These are phyloP conservation scores for Serpula lacrymans DNA, from an alignment of 768 basidiomycete genomes.

Conservation along the genomic window DNA sequence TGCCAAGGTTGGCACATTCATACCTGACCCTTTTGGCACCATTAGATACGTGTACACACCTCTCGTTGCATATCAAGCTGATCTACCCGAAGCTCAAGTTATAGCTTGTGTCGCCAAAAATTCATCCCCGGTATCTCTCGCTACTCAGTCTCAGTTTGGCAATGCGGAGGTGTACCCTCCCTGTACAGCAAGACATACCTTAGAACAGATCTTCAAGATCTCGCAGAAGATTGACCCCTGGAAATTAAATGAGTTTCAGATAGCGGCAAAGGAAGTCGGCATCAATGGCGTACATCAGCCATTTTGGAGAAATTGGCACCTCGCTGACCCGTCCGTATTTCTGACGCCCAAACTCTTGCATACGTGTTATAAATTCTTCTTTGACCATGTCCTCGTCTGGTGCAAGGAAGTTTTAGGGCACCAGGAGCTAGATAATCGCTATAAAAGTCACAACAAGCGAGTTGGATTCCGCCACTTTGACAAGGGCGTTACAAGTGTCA, in stretches of 20 bases:
- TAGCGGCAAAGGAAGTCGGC: slow-evolving; percentile 10
- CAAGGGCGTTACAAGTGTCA: slow-evolving; percentile 36
- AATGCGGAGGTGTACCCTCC: slow-evolving; percentile 19
- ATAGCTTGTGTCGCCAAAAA: slow-evolving; percentile 9
- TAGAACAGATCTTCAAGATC: too few relatives aligned
- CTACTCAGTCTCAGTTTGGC: slow-evolving; percentile 9
- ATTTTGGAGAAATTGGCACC: slow-evolving; percentile 35
- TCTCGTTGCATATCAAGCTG: slow-evolving; percentile 10
- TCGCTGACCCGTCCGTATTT: slow-evolving; percentile 29
- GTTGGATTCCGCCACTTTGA: slow-evolving; percentile 34
- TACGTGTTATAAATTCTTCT: slow-evolving; percentile 31
- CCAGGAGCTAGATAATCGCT: slow-evolving; percentile 23
- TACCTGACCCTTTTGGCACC: too few relatives aligned
- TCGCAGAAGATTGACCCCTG: slow-evolving; percentile 14
- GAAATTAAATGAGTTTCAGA: slow-evolving; percentile 14
- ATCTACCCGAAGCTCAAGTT: slow-evolving; percentile 8
- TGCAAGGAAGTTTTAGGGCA: slow-evolving; percentile 13
- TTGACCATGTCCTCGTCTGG: slow-evolving; percentile 24
- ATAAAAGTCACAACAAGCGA: slow-evolving; percentile 16
- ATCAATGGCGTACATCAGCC: slow-evolving; percentile 18
- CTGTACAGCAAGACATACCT: slow-evolving; percentile 26
- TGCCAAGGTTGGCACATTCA: too few relatives aligned
- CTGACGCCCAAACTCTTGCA: slow-evolving; percentile 36
- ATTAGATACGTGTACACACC: slow-evolving; percentile 20
- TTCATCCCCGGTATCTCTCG: slow-evolving; percentile 9